Conservation (phyloP, 768 basidiomycete genomes). For the Leccinum incarnatum region DNA sequence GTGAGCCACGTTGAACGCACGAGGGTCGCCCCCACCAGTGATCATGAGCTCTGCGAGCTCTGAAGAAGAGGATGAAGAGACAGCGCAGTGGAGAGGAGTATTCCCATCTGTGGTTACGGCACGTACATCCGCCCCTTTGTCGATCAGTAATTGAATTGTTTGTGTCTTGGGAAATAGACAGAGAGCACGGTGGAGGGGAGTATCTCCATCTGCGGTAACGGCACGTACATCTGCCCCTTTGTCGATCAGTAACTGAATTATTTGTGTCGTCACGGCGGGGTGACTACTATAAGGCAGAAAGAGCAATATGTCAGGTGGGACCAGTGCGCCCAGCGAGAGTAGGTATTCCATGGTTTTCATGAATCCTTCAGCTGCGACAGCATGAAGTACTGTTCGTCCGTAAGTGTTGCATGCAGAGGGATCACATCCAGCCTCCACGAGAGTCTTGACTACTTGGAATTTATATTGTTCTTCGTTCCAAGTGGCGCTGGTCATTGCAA, state of each 20-base stretch:
- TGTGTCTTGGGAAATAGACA: too few species aligned
- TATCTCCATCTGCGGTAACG: too few species aligned
- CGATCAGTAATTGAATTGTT: too few species aligned
- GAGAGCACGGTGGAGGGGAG: too few species aligned
- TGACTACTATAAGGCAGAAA: neutral
- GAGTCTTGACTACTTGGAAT: neutral
- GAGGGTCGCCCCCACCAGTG: neutral
- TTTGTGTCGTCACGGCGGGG: too few species aligned
- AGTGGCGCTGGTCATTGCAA: too few species aligned
- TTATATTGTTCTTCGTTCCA: too few species aligned
- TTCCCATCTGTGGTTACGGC: too few species aligned
- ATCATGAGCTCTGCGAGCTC: neutral
- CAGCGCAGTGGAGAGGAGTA: too few species aligned
- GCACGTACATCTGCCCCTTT: neutral
- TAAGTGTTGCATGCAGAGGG: neutral
- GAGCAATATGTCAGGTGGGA: neutral
- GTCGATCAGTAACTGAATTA: neutral
- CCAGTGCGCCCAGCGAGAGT: neutral
- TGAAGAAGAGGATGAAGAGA: neutral
- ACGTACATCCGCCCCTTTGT: too few species aligned
- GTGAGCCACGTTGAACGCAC: fast-evolving
- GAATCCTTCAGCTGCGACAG: fast-evolving
- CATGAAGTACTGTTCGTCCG: neutral
- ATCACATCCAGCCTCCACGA: neutral
- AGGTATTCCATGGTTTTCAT: neutral